Evolutionary conservation across 768 basidiomycete species (phyloP), one percentile per base, ranked within the genome.

Genomic region (Boletus vermiculosoides): DNA sequence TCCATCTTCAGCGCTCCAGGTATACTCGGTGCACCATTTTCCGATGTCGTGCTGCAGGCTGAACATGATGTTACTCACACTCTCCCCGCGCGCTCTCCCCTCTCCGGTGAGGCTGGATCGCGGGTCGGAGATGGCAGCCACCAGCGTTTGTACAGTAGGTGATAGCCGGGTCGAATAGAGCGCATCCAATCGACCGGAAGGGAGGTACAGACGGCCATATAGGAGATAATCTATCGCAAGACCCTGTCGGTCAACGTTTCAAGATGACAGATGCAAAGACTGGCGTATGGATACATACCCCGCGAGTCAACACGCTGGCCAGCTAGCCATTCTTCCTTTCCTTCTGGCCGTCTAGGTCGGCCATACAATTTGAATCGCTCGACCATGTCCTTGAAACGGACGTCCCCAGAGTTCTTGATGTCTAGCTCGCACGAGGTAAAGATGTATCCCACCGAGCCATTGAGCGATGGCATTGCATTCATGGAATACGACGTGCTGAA

Each of bases 401-500:
- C 87, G 60, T 83, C 80, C 5, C 83, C 81, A 15, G 88, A 91
- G 36, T 77, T 80, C 63, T 83, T 83, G 55, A 91, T 78, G 62
- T 88, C 79, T 50, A 97, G 76, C 58, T 90, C 83, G 66, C 90
- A 93, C 10, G 93, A 93, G 1, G 90, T 91, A 70, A 95, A 96
- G 56, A 97, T 90, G 67, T 97, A 98, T 45, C 92, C 92, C 40
- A 98, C 80, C 2, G 92, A 93, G 25, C 96, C 96, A 61, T 93
- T 92, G 61, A 98, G 78, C 9, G 92, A 92, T 1, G 94, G 94
- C 76, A 98, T 83, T 11, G 94, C 92, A 56, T 91, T 94, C 80
- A 97, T 90, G 7, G 92, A 86, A 72, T 95, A 94, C 1, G 91
- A 91, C 1, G 92, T 94, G 72, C 84, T 90, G 76, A 97, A 96